Conservation (phyloP, 345 rosid genomes). For the Moricandia moricandioides region DNA sequence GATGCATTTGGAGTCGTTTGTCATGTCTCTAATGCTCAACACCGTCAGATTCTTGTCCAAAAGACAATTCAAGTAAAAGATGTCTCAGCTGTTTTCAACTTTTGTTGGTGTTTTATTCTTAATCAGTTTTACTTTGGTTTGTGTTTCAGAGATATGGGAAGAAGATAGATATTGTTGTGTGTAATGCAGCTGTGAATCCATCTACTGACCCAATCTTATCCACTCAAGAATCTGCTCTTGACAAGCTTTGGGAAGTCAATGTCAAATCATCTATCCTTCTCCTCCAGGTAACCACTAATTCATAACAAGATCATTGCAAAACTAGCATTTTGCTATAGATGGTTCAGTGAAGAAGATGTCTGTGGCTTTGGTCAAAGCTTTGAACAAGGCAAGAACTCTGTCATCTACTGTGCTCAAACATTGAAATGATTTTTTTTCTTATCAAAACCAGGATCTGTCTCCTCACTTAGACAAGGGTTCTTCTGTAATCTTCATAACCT, state of each 20-base stretch:
- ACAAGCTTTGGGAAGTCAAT: conserved; percentile 90
- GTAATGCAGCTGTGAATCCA: conserved; percentile 84
- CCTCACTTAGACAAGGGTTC: conserved; percentile 76
- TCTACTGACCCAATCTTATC: conserved; percentile 56
- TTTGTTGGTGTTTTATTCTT: neutral
- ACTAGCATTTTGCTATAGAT: neutral
- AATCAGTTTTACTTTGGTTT: neutral
- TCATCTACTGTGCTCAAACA: neutral
- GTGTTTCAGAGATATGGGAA: conserved; percentile 66
- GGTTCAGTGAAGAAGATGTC: neutral
- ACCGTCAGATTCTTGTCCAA: conserved; percentile 65
- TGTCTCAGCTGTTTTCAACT: neutral
- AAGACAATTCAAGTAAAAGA: conserved; percentile 60
- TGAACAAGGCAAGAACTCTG: neutral
- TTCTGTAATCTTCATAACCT: conserved; percentile 72
- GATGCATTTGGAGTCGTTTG: conserved; percentile 76
- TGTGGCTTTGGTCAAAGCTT: neutral
- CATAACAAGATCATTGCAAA: too few species aligned
- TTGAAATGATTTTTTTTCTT: too few species aligned
- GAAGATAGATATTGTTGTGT: conserved; percentile 67
- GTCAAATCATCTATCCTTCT: conserved; percentile 76
- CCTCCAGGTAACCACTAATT: conserved; percentile 44
- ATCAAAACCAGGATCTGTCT: conserved; percentile 34
- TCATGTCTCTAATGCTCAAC: conserved; percentile 75
- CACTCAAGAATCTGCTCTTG: conserved; percentile 59